These are phyloP conservation scores for Magnaporthiopsis incrustans DNA, from an alignment of 2,329 filamentous ascomycete genomes.

Conservation along the genomic window DNA sequence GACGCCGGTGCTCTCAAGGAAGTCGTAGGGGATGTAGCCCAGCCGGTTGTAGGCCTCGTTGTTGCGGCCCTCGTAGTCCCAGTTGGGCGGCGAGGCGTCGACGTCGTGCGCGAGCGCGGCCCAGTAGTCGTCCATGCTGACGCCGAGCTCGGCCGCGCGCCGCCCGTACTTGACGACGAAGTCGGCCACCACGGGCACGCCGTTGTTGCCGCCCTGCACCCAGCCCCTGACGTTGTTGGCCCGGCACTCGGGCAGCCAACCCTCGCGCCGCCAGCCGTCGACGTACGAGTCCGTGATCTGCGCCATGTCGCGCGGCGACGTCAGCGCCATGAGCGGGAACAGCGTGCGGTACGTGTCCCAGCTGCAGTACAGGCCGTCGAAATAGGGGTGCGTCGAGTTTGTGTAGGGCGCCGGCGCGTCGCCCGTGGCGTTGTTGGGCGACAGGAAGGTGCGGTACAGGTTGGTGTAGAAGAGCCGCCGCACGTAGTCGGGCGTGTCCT, in stretches of 20 bases:
- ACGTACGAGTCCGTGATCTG: slow-evolving; percentile 61
- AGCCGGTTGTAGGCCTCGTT: slow-evolving; percentile 51
- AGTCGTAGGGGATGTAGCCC: slow-evolving; percentile 1
- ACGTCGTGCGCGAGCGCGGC: slow-evolving; percentile 2
- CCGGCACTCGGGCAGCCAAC: slow-evolving; percentile 60
- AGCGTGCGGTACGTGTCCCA: slow-evolving; percentile 63
- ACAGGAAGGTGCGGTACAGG: slow-evolving; percentile 1
- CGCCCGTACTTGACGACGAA: slow-evolving; percentile 43
- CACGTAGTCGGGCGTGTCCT: not conserved
- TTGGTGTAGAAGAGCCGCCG: slow-evolving; percentile 3
- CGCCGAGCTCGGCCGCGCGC: slow-evolving; percentile 50
- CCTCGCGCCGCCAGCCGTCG: slow-evolving; percentile 57
- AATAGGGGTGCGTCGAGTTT: slow-evolving; percentile 21
- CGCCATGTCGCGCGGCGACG: slow-evolving; percentile 55
- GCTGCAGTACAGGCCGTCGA: slow-evolving; percentile 51
- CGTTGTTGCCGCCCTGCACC: slow-evolving; percentile 65
- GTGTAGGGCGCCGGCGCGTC: slow-evolving; percentile 2
- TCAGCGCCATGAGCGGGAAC: slow-evolving; percentile 56
- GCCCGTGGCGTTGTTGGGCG: slow-evolving; percentile 4
- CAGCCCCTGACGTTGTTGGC: slow-evolving; percentile 59
- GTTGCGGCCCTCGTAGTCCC: slow-evolving; percentile 58
- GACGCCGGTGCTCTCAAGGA: slow-evolving; percentile 42
- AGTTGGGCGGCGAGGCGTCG: slow-evolving; percentile 16
- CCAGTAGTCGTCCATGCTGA: slow-evolving; percentile 7
- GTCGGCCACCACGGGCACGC: slow-evolving; percentile 58